These are phyloP conservation scores for Mycena vulgaris DNA, from an alignment of 768 basidiomycete genomes.

Conservation along the genomic window DNA sequence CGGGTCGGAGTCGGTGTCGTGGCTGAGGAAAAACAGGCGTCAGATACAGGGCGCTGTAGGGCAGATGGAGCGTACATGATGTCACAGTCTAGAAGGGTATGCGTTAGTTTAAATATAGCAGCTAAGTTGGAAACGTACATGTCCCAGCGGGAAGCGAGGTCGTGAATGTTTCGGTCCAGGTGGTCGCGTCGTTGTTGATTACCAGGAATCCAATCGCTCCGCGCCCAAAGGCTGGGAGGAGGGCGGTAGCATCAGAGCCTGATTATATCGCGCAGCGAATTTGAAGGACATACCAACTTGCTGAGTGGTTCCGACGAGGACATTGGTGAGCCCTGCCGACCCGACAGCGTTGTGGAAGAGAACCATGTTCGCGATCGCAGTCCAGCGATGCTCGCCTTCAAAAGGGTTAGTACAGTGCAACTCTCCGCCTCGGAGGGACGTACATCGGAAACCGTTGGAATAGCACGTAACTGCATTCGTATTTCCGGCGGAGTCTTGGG, in stretches of 20 bases:
- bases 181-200: conserved; percentile 58
- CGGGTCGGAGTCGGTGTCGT: conserved; percentile 2
- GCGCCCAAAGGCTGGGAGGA: conserved; percentile 32
- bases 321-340: conserved; percentile 26
- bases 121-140: conserved; percentile 41
- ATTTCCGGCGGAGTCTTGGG: not conserved
- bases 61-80: not conserved
- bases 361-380: conserved; percentile 34
- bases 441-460: not conserved
- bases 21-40: not conserved
- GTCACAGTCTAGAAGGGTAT: not conserved
- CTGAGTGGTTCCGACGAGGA: conserved; percentile 32
- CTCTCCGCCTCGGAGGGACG: not conserved
- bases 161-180: conserved; percentile 55
- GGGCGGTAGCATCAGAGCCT: not conserved
- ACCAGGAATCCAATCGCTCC: conserved; percentile 58
- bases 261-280: not conserved
- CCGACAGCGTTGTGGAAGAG: conserved; percentile 39
- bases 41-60: not conserved
- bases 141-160: conserved; percentile 58
- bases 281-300: conserved; percentile 51
- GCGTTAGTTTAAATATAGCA: not conserved
- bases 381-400: conserved; percentile 30
- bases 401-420: not conserved
- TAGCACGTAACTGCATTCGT: not conserved